Percentiles rank a stretch among this genome's conserved stretches.
Conservation (phyloP, 345 rosid species). For the Dipteronia sinensis region DNA sequence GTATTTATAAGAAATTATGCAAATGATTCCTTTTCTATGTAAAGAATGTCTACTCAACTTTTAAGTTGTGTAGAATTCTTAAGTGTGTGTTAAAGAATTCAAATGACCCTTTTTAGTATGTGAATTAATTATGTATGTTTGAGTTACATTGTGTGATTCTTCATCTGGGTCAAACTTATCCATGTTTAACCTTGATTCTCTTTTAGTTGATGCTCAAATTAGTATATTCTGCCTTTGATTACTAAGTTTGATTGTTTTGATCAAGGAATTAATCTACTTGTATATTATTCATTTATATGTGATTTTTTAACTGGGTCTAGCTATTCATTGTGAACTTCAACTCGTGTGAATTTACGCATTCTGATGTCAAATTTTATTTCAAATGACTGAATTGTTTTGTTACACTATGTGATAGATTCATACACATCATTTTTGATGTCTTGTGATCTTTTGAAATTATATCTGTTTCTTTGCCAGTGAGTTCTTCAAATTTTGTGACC, state of each 20-base stretch:
- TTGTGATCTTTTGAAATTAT: background rate
- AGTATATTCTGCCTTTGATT: background rate
- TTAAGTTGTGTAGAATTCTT: background rate
- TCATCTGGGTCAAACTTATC: constrained; percentile 3
- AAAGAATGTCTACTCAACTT: background rate
- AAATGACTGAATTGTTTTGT: background rate
- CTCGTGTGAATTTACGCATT: background rate
- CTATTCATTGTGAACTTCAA: background rate
- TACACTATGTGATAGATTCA: background rate
- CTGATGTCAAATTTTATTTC: background rate
- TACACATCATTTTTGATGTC: background rate
- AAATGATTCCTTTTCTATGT: background rate
- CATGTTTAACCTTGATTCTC: background rate
- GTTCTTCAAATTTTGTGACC: background rate
- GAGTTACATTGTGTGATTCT: background rate
- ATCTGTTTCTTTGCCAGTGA: background rate
- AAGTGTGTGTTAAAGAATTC: background rate
- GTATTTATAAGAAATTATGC: background rate
- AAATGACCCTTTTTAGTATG: background rate
- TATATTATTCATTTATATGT: background rate
- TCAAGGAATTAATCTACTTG: background rate
- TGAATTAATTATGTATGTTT: background rate
- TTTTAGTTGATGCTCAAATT: background rate
- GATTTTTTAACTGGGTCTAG: background rate
- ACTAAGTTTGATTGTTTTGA: background rate